These are phyloP conservation scores for Allomyces javanicus DNA, from an alignment of 192 early-diverging fungal species.

Conservation along the genomic window DNA sequence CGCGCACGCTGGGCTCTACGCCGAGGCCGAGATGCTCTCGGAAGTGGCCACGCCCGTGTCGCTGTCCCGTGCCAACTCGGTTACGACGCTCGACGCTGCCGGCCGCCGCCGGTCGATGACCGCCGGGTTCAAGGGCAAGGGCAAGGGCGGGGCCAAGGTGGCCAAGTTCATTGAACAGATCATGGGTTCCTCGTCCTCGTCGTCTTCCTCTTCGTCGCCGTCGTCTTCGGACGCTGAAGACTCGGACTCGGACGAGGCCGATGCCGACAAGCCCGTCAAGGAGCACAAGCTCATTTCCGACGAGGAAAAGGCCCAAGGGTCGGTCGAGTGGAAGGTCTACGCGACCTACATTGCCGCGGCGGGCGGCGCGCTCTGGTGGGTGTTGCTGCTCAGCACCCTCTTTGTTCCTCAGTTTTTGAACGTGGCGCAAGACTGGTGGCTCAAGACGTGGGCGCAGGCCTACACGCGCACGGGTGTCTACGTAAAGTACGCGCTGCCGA, in stretches of 20 bases:
- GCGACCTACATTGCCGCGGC: slow-evolving; percentile 38
- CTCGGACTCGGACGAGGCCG: slow-evolving; percentile 13
- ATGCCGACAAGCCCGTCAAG: slow-evolving; percentile 4
- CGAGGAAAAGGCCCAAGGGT: slow-evolving; percentile 66
- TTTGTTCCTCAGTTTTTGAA: not conserved
- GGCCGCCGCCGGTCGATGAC: slow-evolving; percentile 11
- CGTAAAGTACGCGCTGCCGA: too few species aligned
- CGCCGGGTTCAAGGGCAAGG: slow-evolving; percentile 15
- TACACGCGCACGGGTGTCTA: not conserved
- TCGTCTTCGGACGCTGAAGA: slow-evolving; percentile 11
- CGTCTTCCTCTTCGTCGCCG: not conserved
- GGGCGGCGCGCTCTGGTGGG: slow-evolving; percentile 18
- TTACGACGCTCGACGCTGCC: too few species aligned
- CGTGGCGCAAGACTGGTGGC: not conserved
- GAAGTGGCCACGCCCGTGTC: slow-evolving; percentile 13
- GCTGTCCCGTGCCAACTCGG: too few species aligned
- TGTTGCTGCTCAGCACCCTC: not conserved
- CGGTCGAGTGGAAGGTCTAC: slow-evolving; percentile 57
- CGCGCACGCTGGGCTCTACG: slow-evolving; percentile 17
- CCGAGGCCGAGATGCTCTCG: slow-evolving; percentile 3
- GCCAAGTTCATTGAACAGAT: slow-evolving; percentile 5
- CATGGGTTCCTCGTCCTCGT: not conserved
- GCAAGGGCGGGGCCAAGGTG: slow-evolving; percentile 11
- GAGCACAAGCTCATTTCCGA: slow-evolving; percentile 47
- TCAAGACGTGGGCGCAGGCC: not conserved